phyloP scores from a whole-genome alignment of 2,329 filamentous ascomycete species.

The Hypoxylon sp. region DNA sequence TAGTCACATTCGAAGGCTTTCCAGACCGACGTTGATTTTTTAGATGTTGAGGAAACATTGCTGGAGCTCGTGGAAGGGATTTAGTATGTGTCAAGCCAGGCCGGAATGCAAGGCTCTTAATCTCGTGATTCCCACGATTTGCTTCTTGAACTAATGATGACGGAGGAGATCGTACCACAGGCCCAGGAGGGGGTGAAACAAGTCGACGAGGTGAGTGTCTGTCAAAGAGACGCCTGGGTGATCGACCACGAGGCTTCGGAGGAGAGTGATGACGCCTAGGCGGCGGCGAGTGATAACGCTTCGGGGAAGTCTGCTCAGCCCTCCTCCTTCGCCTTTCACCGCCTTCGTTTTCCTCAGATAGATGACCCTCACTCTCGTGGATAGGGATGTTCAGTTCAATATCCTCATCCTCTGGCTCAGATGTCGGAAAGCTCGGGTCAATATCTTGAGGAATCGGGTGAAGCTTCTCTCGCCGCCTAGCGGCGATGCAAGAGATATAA shows the following conservation, averaged over 20 bases:
- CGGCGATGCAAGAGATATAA: slow-evolving; percentile 86
- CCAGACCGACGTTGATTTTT: slow-evolving; percentile 56
- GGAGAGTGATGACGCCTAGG: slow-evolving; percentile 63
- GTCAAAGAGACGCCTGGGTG: slow-evolving; percentile 72
- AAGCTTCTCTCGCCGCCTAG: slow-evolving; percentile 84
- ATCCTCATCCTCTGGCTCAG: slow-evolving; percentile 88
- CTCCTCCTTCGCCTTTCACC: slow-evolving; percentile 65
- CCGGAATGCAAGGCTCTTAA: slow-evolving; percentile 66
- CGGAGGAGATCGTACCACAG: slow-evolving; percentile 61
- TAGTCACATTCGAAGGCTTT: slow-evolving; percentile 51
- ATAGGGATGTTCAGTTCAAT: slow-evolving; percentile 74
- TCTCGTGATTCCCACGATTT: slow-evolving; percentile 53
- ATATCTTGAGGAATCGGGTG: slow-evolving; percentile 93
- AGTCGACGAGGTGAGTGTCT: slow-evolving; percentile 77
- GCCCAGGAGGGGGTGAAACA: slow-evolving; percentile 75
- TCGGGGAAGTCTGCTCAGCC: slow-evolving; percentile 68
- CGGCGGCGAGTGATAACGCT: slow-evolving; percentile 70
- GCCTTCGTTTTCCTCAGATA: slow-evolving; percentile 75
- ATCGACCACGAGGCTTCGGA: slow-evolving; percentile 64
- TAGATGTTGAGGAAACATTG: slow-evolving; percentile 72
- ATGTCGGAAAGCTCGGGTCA: slow-evolving; percentile 96
- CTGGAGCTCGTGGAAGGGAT: slow-evolving; percentile 84
- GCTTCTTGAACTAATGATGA: slow-evolving; percentile 47
- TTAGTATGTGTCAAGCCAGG: slow-evolving; percentile 82
- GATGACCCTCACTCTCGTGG: slow-evolving; percentile 75